Base-by-base conservation (phyloP, 1,284 basidiomycete genomes). In the Boletus chippewaensis region DNA sequence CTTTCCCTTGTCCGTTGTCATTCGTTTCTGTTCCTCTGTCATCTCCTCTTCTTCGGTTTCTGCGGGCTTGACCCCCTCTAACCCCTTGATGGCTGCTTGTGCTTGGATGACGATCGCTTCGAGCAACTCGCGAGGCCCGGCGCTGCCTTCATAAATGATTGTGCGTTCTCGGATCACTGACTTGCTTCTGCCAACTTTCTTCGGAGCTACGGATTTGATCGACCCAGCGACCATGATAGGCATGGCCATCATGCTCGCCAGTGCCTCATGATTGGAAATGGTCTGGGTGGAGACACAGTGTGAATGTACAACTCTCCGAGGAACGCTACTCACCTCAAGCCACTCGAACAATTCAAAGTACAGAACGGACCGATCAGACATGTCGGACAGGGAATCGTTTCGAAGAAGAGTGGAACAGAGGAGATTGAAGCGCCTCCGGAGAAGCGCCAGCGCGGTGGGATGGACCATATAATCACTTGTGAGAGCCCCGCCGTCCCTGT, bases 241-340 rank as follows among this genome's bases (percentile, higher is more conserved):
- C 91, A 94, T 95, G 1, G 87, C 92, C 80, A 95, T 90, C 87
- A 95, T 93, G 58, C 87, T 89, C 2, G 91, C 90, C 26, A 95
- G 70, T 4, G 89, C 84, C 73, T 95, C 92, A 57, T 95, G 91
- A 59, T 84, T 85, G 8, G 91, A 91, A 38, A 95, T 87, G 2
- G 87, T 91, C 88, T 90, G 56, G 52, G 12, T 5, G 16, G 40
- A 44, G 12, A 45, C 9, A 45, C 26, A 39, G 31, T 35, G 28
- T 18, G 50, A 50, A 45, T 13, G 36, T 16, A 40, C 52, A 35
- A 47, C 41, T 48, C 29, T 51, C 36, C 28, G 2, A 43, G 5
- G 22, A 43, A 44, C 11, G 15, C 1, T 16, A 35, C 72, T 57
- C 68, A 91, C 91, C 80, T 93, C 87, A 8, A 95, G 75, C 93